Evolutionary conservation across 108 stramenopile species (phyloP).

Genomic region (Craspedostauros australis): DNA sequence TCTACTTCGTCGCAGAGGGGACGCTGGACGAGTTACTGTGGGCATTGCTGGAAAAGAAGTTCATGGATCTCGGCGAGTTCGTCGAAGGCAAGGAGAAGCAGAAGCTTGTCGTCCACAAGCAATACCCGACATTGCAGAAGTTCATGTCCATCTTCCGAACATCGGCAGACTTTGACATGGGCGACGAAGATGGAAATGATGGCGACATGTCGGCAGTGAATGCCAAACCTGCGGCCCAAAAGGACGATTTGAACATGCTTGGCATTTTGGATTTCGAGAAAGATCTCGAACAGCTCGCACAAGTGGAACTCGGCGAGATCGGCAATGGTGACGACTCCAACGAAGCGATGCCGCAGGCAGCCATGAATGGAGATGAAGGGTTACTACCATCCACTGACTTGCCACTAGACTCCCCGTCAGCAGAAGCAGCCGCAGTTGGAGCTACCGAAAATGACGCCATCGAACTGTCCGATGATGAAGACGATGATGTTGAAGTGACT

Average conservation of each 20-base stretch:
- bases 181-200: constrained; percentile 28
- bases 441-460: constrained; percentile 11
- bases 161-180: constrained; percentile 17
- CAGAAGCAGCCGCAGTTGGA: not conserved
- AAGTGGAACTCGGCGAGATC: no score
- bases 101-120: constrained; percentile 65
- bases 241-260: no score
- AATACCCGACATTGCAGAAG: constrained; percentile 43
- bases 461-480: constrained; percentile 16
- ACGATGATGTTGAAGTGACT: constrained; percentile 2
- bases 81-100: constrained; percentile 85
- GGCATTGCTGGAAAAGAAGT: constrained; percentile 82
- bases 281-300: no score
- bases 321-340: no score
- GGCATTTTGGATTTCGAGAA: no score
- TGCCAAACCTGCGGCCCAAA: not conserved
- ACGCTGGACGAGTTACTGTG: constrained; percentile 88
- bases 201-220: constrained; percentile 1
- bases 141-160: constrained; percentile 26
- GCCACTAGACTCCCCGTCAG: not conserved
- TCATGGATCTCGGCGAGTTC: constrained; percentile 80
- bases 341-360: no score
- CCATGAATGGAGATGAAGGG: no score
- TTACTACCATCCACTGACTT: no score
- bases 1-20: constrained; percentile 82